Base-by-base conservation (phyloP, 2,329 filamentous ascomycete species). In the Colletotrichum brevisporum region DNA sequence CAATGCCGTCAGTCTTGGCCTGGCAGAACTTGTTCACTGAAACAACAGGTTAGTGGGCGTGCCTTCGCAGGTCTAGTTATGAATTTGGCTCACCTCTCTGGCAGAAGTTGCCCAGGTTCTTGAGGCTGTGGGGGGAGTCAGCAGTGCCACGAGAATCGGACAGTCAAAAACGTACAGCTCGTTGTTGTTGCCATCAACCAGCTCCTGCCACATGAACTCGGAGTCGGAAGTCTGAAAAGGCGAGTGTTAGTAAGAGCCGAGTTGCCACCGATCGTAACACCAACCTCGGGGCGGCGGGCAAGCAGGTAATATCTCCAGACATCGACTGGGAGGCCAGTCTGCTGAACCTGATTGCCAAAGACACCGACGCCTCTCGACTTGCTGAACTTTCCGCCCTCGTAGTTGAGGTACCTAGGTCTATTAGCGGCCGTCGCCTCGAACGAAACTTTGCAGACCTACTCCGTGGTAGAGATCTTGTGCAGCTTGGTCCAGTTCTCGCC, bases 291-390 rank as follows among this genome's bases (percentile, higher is more conserved):
- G 65, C 95, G 89, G 78, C 93, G 91, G 52, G 94, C 92, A 45
- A 97, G 86, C 24, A 98, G 88, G 83, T 96, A 97, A 82, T 95
- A 97, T 73, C 95, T 88, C 94, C 94, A 98, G n/a, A 98, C 93
- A 71, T 95, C 93, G 0, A 94, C 85, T 16, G 92, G 88, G 18
- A 98, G 88, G 21, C 94, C 94, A 9, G 94, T 97, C 63, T 97
- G 91, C 81, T 92, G 92, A 54, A 94, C 95, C 75, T 93, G 94
- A 82, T 93, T 95, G 58, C 95, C 95, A 76, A 98, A 98, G 1
- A 98, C 95, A 75, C 95, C 95, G 45, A 98, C 89, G 39, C 92
- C 93, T 75, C 94, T 89, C 58, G 93, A 96, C 82, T 98, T 98
- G 78, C 92, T 95, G 83, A 98, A 98, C 79, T 98, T 98, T 73